phyloP scores from a whole-genome alignment of 2,329 filamentous ascomycete species.

The Cytospora piceae region DNA sequence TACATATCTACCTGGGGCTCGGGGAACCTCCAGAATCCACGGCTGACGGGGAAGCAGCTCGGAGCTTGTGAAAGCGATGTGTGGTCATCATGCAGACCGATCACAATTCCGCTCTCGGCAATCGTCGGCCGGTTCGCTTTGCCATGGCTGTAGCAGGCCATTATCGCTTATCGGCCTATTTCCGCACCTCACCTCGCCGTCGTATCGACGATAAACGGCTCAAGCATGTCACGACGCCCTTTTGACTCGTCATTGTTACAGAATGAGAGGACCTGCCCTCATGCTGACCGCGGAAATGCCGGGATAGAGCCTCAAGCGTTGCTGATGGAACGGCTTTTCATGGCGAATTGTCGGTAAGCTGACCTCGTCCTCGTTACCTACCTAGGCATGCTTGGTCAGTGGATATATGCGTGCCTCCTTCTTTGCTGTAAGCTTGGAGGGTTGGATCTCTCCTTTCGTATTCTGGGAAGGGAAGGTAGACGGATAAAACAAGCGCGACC shows the following conservation, averaged over 20 bases:
- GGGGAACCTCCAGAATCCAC: conserved; percentile 1
- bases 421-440: background rate
- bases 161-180: conserved; percentile 23
- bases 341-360: conserved; percentile 4
- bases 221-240: conserved; percentile 19
- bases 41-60: background rate
- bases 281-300: conserved; percentile 4
- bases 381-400: background rate
- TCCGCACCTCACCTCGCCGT: conserved; percentile 17
- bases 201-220: conserved; percentile 20
- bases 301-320: conserved; percentile 17
- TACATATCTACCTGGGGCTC: conserved; percentile 4
- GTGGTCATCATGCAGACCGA: conserved; percentile 4
- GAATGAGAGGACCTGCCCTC: background rate
- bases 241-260: conserved; percentile 19
- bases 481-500: background rate
- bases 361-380: background rate
- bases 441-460: background rate
- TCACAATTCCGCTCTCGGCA: conserved; percentile 25
- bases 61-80: background rate
- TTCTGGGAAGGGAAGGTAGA: background rate
- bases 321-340: conserved; percentile 16
- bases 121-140: conserved; percentile 27
- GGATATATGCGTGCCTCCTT: conserved; percentile 25
- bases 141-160: conserved; percentile 23